Percentiles rank a stretch among this genome's conserved stretches.
Evolutionary conservation across 805 yeast species (phyloP).

Genomic region (Ogataea paraovalis): DNA sequence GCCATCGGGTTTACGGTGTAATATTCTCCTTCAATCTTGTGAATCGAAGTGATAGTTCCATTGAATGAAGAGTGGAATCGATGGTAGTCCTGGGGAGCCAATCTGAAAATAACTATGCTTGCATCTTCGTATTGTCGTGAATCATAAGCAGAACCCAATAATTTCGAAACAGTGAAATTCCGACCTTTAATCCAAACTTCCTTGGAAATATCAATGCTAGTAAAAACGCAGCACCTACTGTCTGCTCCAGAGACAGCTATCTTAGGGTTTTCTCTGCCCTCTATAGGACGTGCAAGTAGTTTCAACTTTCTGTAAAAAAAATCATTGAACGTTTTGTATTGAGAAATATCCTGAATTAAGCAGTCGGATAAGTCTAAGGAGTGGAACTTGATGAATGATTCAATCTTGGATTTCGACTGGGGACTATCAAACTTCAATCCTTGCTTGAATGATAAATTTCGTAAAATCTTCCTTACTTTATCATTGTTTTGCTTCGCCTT

Average conservation of each 20-base stretch:
- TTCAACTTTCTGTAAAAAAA: slow-evolving; percentile 79
- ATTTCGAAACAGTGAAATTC: slow-evolving; percentile 61
- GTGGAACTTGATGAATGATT: slow-evolving; percentile 77
- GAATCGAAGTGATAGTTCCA: slow-evolving; percentile 65
- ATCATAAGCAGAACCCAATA: slow-evolving; percentile 35
- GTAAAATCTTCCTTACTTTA: slow-evolving; percentile 56
- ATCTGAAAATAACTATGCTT: slow-evolving; percentile 72
- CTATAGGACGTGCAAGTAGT: slow-evolving; percentile 68
- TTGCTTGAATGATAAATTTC: slow-evolving; percentile 68
- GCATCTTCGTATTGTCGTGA: slow-evolving; percentile 45
- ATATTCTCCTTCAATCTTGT: slow-evolving; percentile 79
- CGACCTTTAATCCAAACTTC: slow-evolving; percentile 87
- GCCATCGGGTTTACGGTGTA: slow-evolving; percentile 99
- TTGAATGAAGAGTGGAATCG: slow-evolving; percentile 86
- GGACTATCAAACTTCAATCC: slow-evolving; percentile 81
- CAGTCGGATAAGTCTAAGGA: slow-evolving; percentile 74
- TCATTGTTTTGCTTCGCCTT: slow-evolving; percentile 36
- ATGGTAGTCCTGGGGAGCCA: slow-evolving; percentile 97
- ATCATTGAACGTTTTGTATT: slow-evolving; percentile 75
- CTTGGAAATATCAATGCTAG: slow-evolving; percentile 56
- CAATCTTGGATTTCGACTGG: slow-evolving; percentile 60
- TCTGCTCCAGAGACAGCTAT: slow-evolving; percentile 81
- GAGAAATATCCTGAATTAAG: slow-evolving; percentile 39
- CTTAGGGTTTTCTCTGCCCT: slow-evolving; percentile 44
- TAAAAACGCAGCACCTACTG: slow-evolving; percentile 73